A percentile compares a stretch with the other conserved stretches of the same genome.
These are phyloP conservation scores for Nepenthes mirabilis DNA, from an alignment of 148 eudicot species.

Conservation along the genomic window DNA sequence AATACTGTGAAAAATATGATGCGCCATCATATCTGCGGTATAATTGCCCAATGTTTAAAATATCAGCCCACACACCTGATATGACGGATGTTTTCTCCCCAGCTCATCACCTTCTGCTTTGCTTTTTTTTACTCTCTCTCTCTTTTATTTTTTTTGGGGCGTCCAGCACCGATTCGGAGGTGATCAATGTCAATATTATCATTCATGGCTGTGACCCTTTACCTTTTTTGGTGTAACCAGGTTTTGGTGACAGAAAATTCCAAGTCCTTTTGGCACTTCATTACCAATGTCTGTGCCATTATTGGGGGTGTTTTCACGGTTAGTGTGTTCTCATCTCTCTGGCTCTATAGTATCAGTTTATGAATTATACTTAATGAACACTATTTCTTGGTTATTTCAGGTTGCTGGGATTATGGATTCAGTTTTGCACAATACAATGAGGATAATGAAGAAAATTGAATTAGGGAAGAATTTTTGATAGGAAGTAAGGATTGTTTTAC, in stretches of 20 bases:
- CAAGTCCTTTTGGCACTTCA: slow-evolving; percentile 79
- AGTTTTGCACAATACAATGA: slow-evolving; percentile 66
- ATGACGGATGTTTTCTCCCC: too few relatives aligned
- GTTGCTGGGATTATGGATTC: slow-evolving; percentile 96
- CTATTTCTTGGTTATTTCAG: slow-evolving; percentile 26
- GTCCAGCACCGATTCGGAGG: not conserved
- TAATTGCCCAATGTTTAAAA: too few relatives aligned
- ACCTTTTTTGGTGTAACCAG: slow-evolving; percentile 24
- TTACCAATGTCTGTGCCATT: slow-evolving; percentile 87
- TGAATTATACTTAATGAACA: not conserved
- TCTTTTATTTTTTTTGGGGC: not conserved
- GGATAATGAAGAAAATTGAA: slow-evolving; percentile 75
- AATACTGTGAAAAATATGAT: not conserved
- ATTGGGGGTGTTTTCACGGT: slow-evolving; percentile 99
- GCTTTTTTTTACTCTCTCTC: too few relatives aligned
- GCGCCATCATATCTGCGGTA: too few relatives aligned
- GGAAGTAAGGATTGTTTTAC: not conserved
- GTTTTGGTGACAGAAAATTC: slow-evolving; percentile 57
- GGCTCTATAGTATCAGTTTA: not conserved
- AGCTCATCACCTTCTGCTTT: too few relatives aligned
- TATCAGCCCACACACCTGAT: too few relatives aligned
- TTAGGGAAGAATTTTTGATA: slow-evolving; percentile 69
- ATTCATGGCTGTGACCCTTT: slow-evolving; percentile 1
- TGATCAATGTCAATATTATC: not conserved
- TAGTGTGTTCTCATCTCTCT: slow-evolving; percentile 7